Percentiles rank a stretch among this genome's conserved stretches.
Evolutionary conservation across 257 asterid species (phyloP).

Genomic region (Verbascum thapsus): DNA sequence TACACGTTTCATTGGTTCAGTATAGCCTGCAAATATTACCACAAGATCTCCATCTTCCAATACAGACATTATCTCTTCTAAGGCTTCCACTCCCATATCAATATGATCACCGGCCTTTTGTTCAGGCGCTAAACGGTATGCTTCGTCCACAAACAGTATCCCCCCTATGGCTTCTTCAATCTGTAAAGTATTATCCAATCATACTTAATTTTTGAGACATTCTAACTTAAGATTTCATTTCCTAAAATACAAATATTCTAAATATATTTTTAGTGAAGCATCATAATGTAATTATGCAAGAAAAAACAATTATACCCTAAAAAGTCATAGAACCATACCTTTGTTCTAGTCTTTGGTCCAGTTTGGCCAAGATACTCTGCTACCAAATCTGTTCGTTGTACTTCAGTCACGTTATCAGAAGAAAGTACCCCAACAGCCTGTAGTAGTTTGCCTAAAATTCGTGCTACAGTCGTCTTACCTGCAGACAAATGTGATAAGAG

Average conservation of each 20-base stretch:
- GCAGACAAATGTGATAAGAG: conserved; percentile 7
- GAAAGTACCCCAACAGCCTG: conserved; percentile 74
- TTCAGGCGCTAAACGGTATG: conserved; percentile 63
- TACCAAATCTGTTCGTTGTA: conserved; percentile 79
- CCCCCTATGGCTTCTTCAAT: conserved; percentile 93
- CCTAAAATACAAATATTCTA: too few relatives aligned
- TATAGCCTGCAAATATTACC: conserved; percentile 86
- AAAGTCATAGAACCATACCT: conserved; percentile 36
- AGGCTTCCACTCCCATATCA: conserved; percentile 77
- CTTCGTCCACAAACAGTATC: conserved; percentile 79
- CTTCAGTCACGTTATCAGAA: conserved; percentile 62
- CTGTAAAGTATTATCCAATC: conserved; percentile 46
- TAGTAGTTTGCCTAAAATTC: conserved; percentile 78
- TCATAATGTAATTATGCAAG: too few relatives aligned
- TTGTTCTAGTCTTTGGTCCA: conserved; percentile 78
- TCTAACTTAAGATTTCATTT: too few relatives aligned
- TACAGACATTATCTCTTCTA: conserved; percentile 92
- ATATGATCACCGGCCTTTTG: conserved; percentile 44
- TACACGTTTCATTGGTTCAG: conserved; percentile 85
- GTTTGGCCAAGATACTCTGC: conserved; percentile 89
- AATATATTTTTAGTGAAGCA: too few relatives aligned
- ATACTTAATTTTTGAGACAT: too few relatives aligned
- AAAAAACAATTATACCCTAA: not conserved
- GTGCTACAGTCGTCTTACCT: conserved; percentile 87
- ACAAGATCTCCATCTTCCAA: conserved; percentile 77